Evolutionary conservation across 1,139 yeast genomes (phyloP).

Genomic region (Petasospora rhodanensis): DNA sequence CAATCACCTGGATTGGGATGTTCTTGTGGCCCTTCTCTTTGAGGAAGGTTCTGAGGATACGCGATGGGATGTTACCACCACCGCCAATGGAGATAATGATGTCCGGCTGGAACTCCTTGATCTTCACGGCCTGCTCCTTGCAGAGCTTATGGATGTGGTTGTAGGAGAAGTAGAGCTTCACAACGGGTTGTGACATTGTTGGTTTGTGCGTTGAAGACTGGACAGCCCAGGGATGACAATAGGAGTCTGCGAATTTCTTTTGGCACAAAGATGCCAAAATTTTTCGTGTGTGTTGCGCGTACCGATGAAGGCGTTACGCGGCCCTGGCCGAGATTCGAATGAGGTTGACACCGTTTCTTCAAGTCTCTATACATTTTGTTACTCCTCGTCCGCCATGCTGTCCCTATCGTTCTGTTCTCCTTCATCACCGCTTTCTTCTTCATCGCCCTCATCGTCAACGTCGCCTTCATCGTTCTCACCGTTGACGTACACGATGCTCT

Average conservation of each 20-base stretch:
- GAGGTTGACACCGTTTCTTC: no score
- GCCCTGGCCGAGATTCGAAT: no score
- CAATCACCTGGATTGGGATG: slow-evolving; percentile 62
- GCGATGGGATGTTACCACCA: slow-evolving; percentile 66
- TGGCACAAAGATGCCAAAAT: no score
- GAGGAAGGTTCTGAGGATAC: slow-evolving; percentile 58
- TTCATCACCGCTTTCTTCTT: slow-evolving; percentile 22
- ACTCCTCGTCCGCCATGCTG: not conserved
- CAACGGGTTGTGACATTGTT: slow-evolving; percentile 19
- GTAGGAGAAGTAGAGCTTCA: slow-evolving; percentile 55
- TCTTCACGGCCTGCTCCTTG: slow-evolving; percentile 47
- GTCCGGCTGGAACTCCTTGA: slow-evolving; percentile 46
- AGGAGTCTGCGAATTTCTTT: no score
- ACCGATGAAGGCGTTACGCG: no score
- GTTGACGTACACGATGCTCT: slow-evolving; percentile 40
- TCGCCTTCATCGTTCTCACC: slow-evolving; percentile 50
- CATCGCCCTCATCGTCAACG: slow-evolving; percentile 22
- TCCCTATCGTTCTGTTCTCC: slow-evolving; percentile 4
- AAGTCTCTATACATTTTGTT: no score
- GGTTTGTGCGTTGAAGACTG: not conserved
- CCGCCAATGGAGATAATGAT: slow-evolving; percentile 65
- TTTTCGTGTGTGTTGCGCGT: no score
- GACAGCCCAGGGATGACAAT: no score
- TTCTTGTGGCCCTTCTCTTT: slow-evolving; percentile 52
- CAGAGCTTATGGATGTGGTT: slow-evolving; percentile 56